Base-by-base conservation (phyloP, 1,284 basidiomycete genomes). In the Pseudozyma thailandica region DNA sequence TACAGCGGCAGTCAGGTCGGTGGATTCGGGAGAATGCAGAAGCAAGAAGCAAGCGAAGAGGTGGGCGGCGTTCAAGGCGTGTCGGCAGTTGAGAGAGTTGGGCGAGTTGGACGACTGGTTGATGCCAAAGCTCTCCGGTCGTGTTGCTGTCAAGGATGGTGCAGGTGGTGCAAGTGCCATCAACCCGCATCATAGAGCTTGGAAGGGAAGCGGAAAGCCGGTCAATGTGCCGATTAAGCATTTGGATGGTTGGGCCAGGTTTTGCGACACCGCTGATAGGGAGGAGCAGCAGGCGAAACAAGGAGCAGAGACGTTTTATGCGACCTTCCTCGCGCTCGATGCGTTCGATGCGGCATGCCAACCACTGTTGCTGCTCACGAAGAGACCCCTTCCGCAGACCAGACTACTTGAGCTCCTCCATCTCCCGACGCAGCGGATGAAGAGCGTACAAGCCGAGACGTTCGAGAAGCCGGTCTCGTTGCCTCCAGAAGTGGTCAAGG, bases 101-200 rank as follows among this genome's bases (percentile, higher is more conserved):
- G 62, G 54, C 9, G 71, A 69, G 33, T 52, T 78, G 28, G 75
- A 78, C n/a, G 60, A 71, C 12, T 59, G 58, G 46, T 42, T 75
- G 12, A 61, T 72, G 54, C 74, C 66, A 3, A 56, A 55, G 37
- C 33, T 63, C 12, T 5, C 63, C 39, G 54, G 26, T 8, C 9
- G 27, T n/a, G 7, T 43, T 2, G 37, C 28, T 15, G 21, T 26
- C 2, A 46, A 23, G 4, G 26, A 20, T 8, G 47, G 13, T 7
- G 25, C 23, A 1, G 43, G 18, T 9, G 38, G 20, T 4, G 39
- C 3, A 4, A 44, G 35, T 0, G 7, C 7, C 9, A n/a, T 48
- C 3, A 59, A 58, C 27, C 51, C 59, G 25, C 65, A 69, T 30
- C 56, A 69, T 30, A 54, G 51, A 31, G 43, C 44, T 15, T 62